Evolutionary conservation across 2,329 filamentous ascomycete genomes (phyloP).

Genomic region (Teratosphaeriaceae sp.): DNA sequence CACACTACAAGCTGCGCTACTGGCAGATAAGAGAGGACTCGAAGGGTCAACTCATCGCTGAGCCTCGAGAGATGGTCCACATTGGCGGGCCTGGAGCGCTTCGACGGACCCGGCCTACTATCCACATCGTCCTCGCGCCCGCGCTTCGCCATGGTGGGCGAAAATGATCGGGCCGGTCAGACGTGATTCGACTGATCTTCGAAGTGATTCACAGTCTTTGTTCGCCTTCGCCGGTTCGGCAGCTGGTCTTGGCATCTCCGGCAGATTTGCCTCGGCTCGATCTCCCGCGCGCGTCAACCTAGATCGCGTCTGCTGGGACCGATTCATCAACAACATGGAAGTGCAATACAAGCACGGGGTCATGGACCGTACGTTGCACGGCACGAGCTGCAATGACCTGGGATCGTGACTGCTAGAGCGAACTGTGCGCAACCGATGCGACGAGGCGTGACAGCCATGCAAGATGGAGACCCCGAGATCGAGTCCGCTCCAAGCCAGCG

Average conservation of each 20-base stretch:
- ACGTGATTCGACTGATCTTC: too few species aligned
- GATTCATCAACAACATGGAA: too few species aligned
- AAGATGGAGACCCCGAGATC: background rate
- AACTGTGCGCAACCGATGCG: too few species aligned
- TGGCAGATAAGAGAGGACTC: conserved; percentile 72
- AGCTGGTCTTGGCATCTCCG: background rate
- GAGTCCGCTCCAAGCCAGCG: background rate
- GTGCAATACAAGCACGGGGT: too few species aligned
- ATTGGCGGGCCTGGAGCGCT: conserved; percentile 37
- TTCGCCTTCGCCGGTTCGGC: background rate
- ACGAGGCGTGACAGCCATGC: too few species aligned
- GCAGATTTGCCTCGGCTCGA: conserved; percentile 3
- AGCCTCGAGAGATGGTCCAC: conserved; percentile 63
- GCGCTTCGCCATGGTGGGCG: conserved; percentile 33
- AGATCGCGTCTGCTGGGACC: background rate
- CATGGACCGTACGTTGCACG: too few species aligned
- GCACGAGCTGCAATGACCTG: too few species aligned
- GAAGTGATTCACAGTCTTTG: too few species aligned
- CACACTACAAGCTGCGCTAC: conserved; percentile 60
- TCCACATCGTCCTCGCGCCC: conserved; percentile 24
- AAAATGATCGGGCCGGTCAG: background rate
- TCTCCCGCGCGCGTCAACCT: background rate
- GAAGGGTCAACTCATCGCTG: conserved; percentile 81
- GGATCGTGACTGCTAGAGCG: too few species aligned
- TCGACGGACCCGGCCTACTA: conserved; percentile 22